Evolutionary conservation across 306 rosid genomes (phyloP).

Genomic region (Prunus fruticosa): DNA sequence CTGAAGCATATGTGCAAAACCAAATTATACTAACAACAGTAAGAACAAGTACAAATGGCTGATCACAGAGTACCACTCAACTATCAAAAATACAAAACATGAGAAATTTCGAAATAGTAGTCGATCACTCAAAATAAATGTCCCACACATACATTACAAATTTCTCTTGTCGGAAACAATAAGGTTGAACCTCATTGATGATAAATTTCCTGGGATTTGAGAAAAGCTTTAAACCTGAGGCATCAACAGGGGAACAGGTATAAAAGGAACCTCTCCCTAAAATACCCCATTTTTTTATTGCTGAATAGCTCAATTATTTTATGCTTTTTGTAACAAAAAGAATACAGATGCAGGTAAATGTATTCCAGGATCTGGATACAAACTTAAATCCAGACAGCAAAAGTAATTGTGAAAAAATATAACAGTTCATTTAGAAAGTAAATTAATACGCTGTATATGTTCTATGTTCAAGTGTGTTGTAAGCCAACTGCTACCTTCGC

Average conservation of each 20-base stretch:
- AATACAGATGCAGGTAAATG: not conserved
- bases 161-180: not conserved
- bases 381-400: too few relatives aligned
- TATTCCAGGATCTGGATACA: not conserved
- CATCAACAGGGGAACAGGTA: not conserved
- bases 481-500: too few relatives aligned
- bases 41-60: conserved; percentile 2
- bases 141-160: not conserved
- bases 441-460: too few relatives aligned
- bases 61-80: not conserved
- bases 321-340: not conserved
- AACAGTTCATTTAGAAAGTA: too few relatives aligned
- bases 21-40: not conserved
- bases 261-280: not conserved
- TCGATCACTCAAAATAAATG: not conserved
- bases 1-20: not conserved
- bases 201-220: not conserved
- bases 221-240: not conserved
- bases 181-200: not conserved
- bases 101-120: not conserved
- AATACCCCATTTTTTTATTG: not conserved
- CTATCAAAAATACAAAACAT: not conserved
- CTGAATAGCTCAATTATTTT: not conserved
- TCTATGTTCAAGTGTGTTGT: too few relatives aligned
- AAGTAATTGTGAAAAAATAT: too few relatives aligned